Evolutionary conservation across 306 rosid species (phyloP).

Genomic region (Cercis canadensis): DNA sequence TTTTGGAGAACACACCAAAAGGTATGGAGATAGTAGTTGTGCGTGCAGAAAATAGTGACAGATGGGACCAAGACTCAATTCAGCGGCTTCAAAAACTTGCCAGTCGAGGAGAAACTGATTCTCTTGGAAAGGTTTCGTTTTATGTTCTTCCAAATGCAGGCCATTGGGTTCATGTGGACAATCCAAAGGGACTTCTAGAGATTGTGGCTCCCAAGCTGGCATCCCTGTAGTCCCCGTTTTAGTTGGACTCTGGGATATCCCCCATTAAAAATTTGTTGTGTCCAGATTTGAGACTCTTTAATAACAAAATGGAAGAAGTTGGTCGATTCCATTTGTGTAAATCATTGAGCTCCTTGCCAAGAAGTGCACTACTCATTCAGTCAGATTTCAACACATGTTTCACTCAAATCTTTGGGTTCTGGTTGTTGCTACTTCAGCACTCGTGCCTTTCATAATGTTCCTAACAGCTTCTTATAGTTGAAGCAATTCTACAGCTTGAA

Average conservation of each 20-base stretch:
- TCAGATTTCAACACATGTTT: no score
- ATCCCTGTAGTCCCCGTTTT: constrained; percentile 49
- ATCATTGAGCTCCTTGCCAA: no score
- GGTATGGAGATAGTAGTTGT: constrained; percentile 67
- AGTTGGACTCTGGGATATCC: constrained; percentile 19
- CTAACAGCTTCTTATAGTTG: no score
- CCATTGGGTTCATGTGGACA: constrained; percentile 98
- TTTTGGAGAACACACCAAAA: constrained; percentile 81
- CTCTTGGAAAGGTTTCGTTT: constrained; percentile 63
- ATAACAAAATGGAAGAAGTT: no score
- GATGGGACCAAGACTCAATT: constrained; percentile 69
- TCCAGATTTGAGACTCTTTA: constrained; percentile 25
- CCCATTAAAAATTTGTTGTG: background rate
- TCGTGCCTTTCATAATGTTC: no score
- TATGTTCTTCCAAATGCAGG: constrained; percentile 83
- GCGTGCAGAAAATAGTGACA: constrained; percentile 88
- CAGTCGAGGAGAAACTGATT: constrained; percentile 45
- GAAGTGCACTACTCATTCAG: no score
- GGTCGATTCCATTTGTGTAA: no score
- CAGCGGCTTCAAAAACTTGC: constrained; percentile 64
- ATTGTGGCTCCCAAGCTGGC: constrained; percentile 73
- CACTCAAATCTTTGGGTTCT: no score
- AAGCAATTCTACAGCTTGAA: no score
- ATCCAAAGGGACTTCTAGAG: constrained; percentile 86
- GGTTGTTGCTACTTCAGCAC: no score